Conservation (phyloP, 805 yeast genomes). For the Naumovozyma baii region DNA sequence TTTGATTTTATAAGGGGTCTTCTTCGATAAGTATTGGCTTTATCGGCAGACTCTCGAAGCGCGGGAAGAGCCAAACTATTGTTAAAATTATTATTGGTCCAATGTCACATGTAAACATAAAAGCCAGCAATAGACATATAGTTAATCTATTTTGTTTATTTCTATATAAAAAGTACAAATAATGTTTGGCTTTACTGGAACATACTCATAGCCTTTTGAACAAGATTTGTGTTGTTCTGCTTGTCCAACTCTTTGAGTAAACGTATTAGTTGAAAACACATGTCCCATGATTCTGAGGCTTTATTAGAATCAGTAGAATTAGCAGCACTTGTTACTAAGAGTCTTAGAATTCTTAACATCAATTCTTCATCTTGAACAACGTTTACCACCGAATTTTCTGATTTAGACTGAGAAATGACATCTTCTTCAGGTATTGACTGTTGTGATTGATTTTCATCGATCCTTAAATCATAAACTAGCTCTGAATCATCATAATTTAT, state of each 20-base stretch:
- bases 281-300: constrained; percentile 29
- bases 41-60: not conserved
- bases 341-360: constrained; percentile 23
- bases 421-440: not conserved
- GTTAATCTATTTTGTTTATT: too few species aligned
- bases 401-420: not conserved
- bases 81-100: not conserved
- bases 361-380: constrained; percentile 24
- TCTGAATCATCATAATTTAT: constrained; percentile 24
- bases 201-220: constrained; percentile 19
- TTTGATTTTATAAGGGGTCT: not conserved
- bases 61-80: not conserved
- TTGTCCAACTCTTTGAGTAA: constrained; percentile 24
- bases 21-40: not conserved
- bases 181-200: constrained; percentile 7
- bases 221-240: constrained; percentile 19
- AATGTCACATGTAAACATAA: not conserved
- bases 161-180: too few species aligned
- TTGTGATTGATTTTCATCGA: not conserved
- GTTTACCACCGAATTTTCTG: constrained; percentile 10
- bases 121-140: too few species aligned
- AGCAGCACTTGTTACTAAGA: constrained; percentile 25
- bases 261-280: constrained; percentile 28
- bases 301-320: constrained; percentile 13
- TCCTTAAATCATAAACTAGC: constrained; percentile 11